Base-by-base conservation (phyloP, 306 rosid species). In the Vigna trinervia region DNA sequence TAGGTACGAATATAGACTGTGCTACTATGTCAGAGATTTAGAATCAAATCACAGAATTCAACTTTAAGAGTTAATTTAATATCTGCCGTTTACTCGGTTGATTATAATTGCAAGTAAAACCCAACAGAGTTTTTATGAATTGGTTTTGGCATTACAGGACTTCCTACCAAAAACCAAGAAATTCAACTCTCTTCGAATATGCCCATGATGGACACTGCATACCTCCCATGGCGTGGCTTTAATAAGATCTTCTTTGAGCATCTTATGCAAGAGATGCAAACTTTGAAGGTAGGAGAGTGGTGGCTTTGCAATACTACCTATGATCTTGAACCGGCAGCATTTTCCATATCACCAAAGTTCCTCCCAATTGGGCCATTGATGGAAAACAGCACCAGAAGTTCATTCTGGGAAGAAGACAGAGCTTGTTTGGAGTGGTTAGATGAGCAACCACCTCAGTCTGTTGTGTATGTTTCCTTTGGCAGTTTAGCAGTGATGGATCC, bases 281-380 rank as follows among this genome's bases (percentile, higher is more conserved):
- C 68, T 36, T 0, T 11, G 6, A 34, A 75, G 26, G 8, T 75
- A 8, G 81, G 38, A 70, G 75, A 80, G 7, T 84, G 84, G 84
- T 84, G 84, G 87, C 81, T 84, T 70, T 84, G 82, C 74, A 80
- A 84, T 72, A 70, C 81, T 9, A 20, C 59, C 11, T 8, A 15
- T 56, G 81, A 80, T 45, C 84, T 84, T 20, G 87, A 84, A 60
- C 79, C 81, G 0, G 75, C 2, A 34, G 64, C 78, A 12, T 56
- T 84, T 71, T 54, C 84, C 45, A 54, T 80, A 20, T 76, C 83
- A 75, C 72, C 81, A 26, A 84, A 15, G 23, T 51, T 79, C 38
- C 56, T 84, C 5, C 73, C 84, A 30, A 74, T 84, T 84, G 87
- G 87, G 1, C 87, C 87, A 38, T 22, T 83, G 8, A 71, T 64